Percentiles rank a stretch among this genome's conserved stretches.
phyloP scores from a whole-genome alignment of 2,329 filamentous ascomycete species.

The Cladophialophora psammophila region DNA sequence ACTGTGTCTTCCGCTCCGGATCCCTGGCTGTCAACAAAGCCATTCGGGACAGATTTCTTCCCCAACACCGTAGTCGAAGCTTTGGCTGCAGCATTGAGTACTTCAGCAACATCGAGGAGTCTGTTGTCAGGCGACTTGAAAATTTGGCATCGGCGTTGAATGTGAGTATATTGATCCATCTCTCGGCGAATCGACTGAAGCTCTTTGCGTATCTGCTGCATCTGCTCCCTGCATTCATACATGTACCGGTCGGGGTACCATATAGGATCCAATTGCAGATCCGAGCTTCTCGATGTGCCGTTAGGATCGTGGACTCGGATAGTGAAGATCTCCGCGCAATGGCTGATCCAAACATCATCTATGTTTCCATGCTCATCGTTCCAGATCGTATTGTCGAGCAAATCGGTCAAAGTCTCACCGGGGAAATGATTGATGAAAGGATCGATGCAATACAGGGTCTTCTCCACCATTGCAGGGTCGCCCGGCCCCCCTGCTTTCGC shows the following conservation, averaged over 20 bases:
- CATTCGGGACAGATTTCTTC: conserved; percentile 21
- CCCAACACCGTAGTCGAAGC: conserved; percentile 45
- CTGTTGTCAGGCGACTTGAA: conserved; percentile 31
- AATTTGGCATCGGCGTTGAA: conserved; percentile 36
- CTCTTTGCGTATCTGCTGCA: conserved; percentile 55
- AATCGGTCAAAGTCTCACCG: conserved; percentile 60
- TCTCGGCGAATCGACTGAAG: conserved; percentile 43
- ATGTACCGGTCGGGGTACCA: conserved; percentile 69
- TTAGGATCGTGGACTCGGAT: conserved; percentile 53
- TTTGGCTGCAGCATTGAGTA: conserved; percentile 41
- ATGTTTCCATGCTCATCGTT: conserved; percentile 49
- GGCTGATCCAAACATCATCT: conserved; percentile 57
- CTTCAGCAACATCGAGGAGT: conserved; percentile 34
- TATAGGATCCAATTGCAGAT: conserved; percentile 60
- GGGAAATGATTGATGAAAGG: conserved; percentile 49
- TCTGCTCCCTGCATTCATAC: conserved; percentile 56
- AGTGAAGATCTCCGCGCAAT: conserved; percentile 63
- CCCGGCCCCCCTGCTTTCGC: conserved; percentile 45
- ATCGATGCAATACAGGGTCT: conserved; percentile 50
- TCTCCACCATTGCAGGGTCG: conserved; percentile 42
- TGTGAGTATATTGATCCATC: conserved; percentile 32
- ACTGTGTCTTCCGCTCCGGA: conserved; percentile 20
- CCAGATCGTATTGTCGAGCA: conserved; percentile 62
- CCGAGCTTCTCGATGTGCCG: conserved; percentile 47
- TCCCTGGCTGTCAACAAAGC: conserved; percentile 18